Percentiles rank a stretch among this genome's conserved stretches.
Conservation (phyloP, 768 basidiomycete species). For the Lactarius hatsudake region DNA sequence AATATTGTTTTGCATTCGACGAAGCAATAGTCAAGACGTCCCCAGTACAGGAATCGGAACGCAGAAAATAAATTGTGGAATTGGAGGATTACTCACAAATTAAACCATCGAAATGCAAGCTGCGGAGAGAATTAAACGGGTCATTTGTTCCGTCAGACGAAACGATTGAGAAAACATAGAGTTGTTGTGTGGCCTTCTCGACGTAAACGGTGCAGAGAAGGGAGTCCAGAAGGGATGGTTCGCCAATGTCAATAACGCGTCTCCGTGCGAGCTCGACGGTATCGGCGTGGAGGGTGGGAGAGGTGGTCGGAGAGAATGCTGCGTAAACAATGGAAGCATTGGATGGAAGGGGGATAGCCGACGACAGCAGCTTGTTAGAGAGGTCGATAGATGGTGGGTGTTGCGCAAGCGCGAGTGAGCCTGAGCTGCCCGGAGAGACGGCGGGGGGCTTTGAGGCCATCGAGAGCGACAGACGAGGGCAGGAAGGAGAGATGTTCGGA, state of each 20-base stretch:
- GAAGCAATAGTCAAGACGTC: neutral
- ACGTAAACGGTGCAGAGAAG: conserved; percentile 52
- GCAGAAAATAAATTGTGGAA: neutral
- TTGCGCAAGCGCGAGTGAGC: conserved; percentile 33
- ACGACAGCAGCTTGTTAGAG: conserved; percentile 45
- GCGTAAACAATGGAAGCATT: conserved; percentile 45
- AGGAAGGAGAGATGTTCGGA: neutral
- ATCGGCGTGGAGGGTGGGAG: conserved; percentile 36
- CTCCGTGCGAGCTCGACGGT: conserved; percentile 57
- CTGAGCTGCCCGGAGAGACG: conserved; percentile 34
- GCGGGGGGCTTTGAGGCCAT: conserved; percentile 33
- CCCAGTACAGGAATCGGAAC: neutral
- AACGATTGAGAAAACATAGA: conserved; percentile 60
- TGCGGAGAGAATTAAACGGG: conserved; percentile 36
- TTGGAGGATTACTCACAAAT: conserved; percentile 42
- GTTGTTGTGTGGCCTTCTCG: conserved; percentile 40
- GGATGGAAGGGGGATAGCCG: conserved; percentile 45
- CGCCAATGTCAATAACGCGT: conserved; percentile 42
- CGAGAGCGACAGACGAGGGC: conserved; percentile 1
- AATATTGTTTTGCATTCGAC: neutral
- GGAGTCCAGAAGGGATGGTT: conserved; percentile 44
- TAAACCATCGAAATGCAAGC: conserved; percentile 49
- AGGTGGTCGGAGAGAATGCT: conserved; percentile 40
- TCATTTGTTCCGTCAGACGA: conserved; percentile 35
- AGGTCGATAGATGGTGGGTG: conserved; percentile 36